A percentile compares a stretch with the other conserved stretches of the same genome.
Conservation (phyloP, 495 filamentous ascomycete genomes). For the Lasiosphaeriaceae sp. region DNA sequence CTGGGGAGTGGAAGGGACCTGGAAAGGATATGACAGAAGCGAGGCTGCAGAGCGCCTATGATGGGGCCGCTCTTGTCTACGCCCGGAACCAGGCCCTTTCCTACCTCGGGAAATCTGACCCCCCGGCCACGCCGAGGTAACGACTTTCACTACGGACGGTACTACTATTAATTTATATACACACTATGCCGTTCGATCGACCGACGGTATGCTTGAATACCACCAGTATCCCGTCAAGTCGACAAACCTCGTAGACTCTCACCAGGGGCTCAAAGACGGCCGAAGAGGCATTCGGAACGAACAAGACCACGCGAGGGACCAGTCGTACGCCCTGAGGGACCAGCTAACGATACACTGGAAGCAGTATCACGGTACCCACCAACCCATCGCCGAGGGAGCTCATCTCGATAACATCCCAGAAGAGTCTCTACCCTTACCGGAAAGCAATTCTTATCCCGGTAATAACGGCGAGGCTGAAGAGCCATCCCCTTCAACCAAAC, state of each 20-base stretch:
- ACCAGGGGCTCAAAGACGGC: slow-evolving; percentile 19
- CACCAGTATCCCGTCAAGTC: slow-evolving; percentile 26
- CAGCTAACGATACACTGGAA: slow-evolving; percentile 16
- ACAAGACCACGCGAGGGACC: slow-evolving; percentile 7
- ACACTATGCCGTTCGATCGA: slow-evolving; percentile 25
- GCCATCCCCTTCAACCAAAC: no score
- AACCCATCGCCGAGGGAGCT: no score
- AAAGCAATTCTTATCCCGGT: no score
- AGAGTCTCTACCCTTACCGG: no score
- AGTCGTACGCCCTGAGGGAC: slow-evolving; percentile 23
- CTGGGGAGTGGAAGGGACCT: slow-evolving; percentile 25
- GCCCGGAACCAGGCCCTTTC: slow-evolving; percentile 15
- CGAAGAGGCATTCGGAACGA: slow-evolving; percentile 16
- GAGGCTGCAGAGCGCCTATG: slow-evolving; percentile 19
- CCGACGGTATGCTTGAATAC: slow-evolving; percentile 27
- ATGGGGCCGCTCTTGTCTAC: slow-evolving; percentile 22
- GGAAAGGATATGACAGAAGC: slow-evolving; percentile 18
- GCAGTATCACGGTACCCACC: neutral
- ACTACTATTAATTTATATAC: slow-evolving; percentile 29
- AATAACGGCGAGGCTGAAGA: no score
- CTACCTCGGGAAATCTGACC: slow-evolving; percentile 16
- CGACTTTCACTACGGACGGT: slow-evolving; percentile 34
- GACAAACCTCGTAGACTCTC: slow-evolving; percentile 16
- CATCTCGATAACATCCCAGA: no score
- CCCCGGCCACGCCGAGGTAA: slow-evolving; percentile 19